These are phyloP conservation scores for Pneumocystis canis DNA, from an alignment of 1,139 yeast genomes.

Conservation along the genomic window DNA sequence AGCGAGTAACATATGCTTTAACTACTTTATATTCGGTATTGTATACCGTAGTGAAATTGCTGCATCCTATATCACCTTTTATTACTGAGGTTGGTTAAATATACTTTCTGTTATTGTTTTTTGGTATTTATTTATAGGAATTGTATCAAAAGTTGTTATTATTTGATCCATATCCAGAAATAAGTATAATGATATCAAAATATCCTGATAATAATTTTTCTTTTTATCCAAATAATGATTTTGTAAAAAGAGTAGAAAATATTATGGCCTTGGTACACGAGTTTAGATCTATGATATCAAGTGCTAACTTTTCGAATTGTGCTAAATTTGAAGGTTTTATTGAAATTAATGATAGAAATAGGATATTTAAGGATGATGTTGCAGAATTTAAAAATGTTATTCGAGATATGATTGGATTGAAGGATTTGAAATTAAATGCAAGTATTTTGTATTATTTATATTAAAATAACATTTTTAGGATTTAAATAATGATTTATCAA, in stretches of 20 bases:
- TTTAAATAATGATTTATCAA: background rate
- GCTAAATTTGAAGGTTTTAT: background rate
- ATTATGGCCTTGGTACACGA: background rate
- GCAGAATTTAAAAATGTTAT: background rate
- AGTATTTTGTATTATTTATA: background rate
- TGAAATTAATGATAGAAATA: background rate
- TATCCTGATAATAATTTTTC: background rate
- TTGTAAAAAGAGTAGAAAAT: background rate
- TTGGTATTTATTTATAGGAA: background rate
- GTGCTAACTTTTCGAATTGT: background rate
- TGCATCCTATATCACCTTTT: conserved; percentile 2
- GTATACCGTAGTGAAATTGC: background rate
- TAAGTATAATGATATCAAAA: conserved; percentile 1
- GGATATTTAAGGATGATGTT: background rate
- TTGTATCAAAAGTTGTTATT: background rate
- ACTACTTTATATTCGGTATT: background rate
- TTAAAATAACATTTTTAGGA: background rate
- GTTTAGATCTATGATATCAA: background rate
- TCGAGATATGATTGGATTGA: background rate
- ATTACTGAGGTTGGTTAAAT: background rate
- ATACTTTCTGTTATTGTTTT: background rate
- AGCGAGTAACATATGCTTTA: background rate
- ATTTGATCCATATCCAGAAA: background rate
- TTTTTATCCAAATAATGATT: background rate
- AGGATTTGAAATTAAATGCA: background rate